Evolutionary conservation across 352 stramenopile genomes (phyloP).

Genomic region (Globisporangium paddicum): DNA sequence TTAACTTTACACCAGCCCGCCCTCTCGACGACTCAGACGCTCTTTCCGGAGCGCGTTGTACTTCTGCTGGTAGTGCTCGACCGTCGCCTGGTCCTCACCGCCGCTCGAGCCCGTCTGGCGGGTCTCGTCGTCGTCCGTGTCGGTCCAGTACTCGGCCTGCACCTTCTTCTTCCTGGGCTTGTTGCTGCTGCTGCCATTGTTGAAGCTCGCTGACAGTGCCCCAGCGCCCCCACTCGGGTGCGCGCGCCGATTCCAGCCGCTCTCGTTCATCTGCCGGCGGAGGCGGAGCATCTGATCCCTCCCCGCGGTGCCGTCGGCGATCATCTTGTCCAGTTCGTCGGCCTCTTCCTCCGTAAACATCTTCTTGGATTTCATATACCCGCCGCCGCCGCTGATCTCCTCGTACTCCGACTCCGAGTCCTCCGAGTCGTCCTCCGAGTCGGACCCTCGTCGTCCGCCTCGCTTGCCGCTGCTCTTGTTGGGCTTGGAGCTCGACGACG

Average conservation of each 20-base stretch:
- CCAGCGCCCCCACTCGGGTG: slow-evolving; percentile 14
- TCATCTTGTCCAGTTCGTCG: slow-evolving; percentile 77
- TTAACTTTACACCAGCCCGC: slow-evolving; percentile 46
- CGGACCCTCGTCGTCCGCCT: neutral
- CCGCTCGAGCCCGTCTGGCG: slow-evolving; percentile 27
- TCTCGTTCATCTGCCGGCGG: slow-evolving; percentile 56
- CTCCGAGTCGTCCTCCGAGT: slow-evolving; percentile 35
- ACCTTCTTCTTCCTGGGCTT: slow-evolving; percentile 24
- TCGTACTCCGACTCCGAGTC: slow-evolving; percentile 36
- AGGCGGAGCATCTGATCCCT: slow-evolving; percentile 66
- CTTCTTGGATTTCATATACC: slow-evolving; percentile 56
- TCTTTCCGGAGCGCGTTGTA: slow-evolving; percentile 50
- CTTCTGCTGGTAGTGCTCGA: slow-evolving; percentile 51
- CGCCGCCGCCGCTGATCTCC: slow-evolving; percentile 24
- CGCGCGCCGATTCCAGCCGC: slow-evolving; percentile 50
- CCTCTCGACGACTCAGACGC: slow-evolving; percentile 38
- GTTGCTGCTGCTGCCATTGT: slow-evolving; percentile 20
- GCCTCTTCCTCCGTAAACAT: slow-evolving; percentile 65
- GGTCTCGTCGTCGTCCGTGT: slow-evolving; percentile 46
- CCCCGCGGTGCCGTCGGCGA: slow-evolving; percentile 64
- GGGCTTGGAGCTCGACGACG: neutral
- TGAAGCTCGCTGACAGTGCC: neutral
- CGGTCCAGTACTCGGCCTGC: slow-evolving; percentile 29
- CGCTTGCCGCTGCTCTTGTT: neutral
- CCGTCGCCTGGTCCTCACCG: slow-evolving; percentile 23